These are phyloP conservation scores for Dictyostelium capitatum DNA, from an alignment of 78 protist species.

Conservation along the genomic window DNA sequence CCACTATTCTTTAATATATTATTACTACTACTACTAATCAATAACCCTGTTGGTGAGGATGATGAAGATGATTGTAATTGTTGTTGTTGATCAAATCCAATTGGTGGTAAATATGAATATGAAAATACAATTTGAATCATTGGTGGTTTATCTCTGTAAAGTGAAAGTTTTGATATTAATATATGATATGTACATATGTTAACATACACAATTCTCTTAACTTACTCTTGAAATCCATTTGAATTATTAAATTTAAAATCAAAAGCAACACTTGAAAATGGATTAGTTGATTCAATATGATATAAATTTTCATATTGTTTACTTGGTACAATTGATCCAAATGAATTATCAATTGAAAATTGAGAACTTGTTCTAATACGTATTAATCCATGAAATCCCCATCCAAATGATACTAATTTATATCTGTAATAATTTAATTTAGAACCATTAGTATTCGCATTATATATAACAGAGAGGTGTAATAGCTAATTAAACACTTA, in stretches of 20 bases:
- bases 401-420: slow-evolving; percentile 25
- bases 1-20: background rate
- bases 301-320: slow-evolving; percentile 42
- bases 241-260: slow-evolving; percentile 66
- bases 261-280: slow-evolving; percentile 47
- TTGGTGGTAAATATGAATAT: slow-evolving; percentile 43
- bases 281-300: slow-evolving; percentile 55
- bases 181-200: background rate
- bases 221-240: background rate
- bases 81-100: background rate
- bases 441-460: no score
- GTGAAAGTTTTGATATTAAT: background rate
- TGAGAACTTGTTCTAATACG: slow-evolving; percentile 44
- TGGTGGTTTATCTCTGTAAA: slow-evolving; percentile 23
- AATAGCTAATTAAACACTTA: no score
- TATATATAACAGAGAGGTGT: no score
- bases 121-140: slow-evolving; percentile 67
- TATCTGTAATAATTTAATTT: background rate
- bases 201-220: background rate
- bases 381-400: slow-evolving; percentile 74
- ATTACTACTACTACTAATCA: background rate
- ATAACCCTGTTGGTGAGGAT: background rate
- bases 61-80: background rate
- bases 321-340: slow-evolving; percentile 11
- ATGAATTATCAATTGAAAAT: slow-evolving; percentile 22